phyloP scores from a whole-genome alignment of 2,329 filamentous ascomycete species.

The Colletotrichum musicola region DNA sequence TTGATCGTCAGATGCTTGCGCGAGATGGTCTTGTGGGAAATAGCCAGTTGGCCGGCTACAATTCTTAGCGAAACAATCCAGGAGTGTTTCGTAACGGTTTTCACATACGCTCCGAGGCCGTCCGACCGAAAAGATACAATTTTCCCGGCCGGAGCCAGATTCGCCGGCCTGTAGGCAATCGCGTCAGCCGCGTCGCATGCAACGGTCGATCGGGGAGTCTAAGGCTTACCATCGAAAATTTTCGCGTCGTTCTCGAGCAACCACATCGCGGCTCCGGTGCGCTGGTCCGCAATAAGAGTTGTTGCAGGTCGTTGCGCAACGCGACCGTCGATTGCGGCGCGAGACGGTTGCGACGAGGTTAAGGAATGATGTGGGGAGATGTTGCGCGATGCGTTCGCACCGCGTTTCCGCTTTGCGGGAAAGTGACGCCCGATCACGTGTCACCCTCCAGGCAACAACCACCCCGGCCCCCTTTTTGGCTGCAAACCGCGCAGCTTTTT shows the following conservation, averaged over 20 bases:
- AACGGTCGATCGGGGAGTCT: not conserved
- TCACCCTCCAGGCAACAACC: constrained; percentile 29
- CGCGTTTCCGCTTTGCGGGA: constrained; percentile 29
- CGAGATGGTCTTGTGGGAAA: constrained; percentile 87
- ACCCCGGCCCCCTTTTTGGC: not conserved
- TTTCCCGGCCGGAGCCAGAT: constrained; percentile 90
- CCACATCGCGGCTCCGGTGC: constrained; percentile 66
- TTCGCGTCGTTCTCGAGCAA: constrained; percentile 70
- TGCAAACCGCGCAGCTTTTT: not conserved
- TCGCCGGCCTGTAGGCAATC: constrained; percentile 55
- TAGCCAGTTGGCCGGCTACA: constrained; percentile 75
- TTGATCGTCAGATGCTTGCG: constrained; percentile 87
- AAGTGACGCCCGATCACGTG: constrained; percentile 43
- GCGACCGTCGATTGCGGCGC: not conserved
- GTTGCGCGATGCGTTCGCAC: constrained; percentile 22
- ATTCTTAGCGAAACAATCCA: constrained; percentile 17
- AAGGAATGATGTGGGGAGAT: constrained; percentile 27
- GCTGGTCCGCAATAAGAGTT: not conserved
- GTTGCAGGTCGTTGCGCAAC: constrained; percentile 12
- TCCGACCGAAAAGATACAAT: constrained; percentile 87
- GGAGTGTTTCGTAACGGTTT: too few species aligned
- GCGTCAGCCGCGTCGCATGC: constrained; percentile 24
- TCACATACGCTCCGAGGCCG: constrained; percentile 71
- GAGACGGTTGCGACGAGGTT: constrained; percentile 6
- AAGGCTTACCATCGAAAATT: constrained; percentile 59